These are phyloP conservation scores for Chytridiales sp. DNA, from an alignment of 371 early-diverging fungal genomes.

Conservation along the genomic window DNA sequence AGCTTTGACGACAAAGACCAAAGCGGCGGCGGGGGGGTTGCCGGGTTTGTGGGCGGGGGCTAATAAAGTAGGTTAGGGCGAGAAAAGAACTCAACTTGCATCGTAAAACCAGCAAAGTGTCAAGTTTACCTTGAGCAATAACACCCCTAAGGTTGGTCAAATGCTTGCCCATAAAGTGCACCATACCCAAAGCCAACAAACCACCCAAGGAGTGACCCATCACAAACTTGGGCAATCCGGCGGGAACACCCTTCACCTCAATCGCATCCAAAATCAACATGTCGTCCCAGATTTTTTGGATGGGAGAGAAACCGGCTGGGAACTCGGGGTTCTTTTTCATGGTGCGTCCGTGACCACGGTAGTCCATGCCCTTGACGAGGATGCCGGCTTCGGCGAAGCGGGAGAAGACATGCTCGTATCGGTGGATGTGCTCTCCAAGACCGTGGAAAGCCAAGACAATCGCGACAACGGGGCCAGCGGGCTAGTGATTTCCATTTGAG, in stretches of 20 bases:
- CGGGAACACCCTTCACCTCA: constrained; percentile 11
- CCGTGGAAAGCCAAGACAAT: constrained; percentile 33
- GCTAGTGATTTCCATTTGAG: too few relatives aligned
- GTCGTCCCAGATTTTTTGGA: constrained; percentile 21
- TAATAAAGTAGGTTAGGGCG: constrained; percentile 14
- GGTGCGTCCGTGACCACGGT: constrained; percentile 39
- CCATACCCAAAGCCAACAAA: constrained; percentile 25
- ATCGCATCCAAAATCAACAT: constrained; percentile 19
- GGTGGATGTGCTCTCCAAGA: constrained; percentile 38
- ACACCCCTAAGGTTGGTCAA: constrained; percentile 26
- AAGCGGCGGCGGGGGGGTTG: background rate
- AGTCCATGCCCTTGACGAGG: constrained; percentile 34
- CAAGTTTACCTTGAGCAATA: constrained; percentile 29
- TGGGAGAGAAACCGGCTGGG: constrained; percentile 15
- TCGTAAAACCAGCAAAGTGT: background rate
- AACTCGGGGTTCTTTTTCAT: constrained; percentile 12
- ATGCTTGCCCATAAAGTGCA: constrained; percentile 5
- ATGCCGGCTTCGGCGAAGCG: constrained; percentile 31
- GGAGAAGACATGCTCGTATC: constrained; percentile 35
- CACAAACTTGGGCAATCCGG: constrained; percentile 22
- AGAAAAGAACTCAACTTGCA: background rate
- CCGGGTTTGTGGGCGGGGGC: constrained; percentile 22
- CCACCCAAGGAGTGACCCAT: constrained; percentile 36
- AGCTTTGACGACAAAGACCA: constrained; percentile 11
- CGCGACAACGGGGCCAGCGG: constrained; percentile 22